A percentile compares a stretch with the other conserved stretches of the same genome.
phyloP scores from a whole-genome alignment of 2,329 filamentous ascomycete species.

The Rutstroemia sp. region DNA sequence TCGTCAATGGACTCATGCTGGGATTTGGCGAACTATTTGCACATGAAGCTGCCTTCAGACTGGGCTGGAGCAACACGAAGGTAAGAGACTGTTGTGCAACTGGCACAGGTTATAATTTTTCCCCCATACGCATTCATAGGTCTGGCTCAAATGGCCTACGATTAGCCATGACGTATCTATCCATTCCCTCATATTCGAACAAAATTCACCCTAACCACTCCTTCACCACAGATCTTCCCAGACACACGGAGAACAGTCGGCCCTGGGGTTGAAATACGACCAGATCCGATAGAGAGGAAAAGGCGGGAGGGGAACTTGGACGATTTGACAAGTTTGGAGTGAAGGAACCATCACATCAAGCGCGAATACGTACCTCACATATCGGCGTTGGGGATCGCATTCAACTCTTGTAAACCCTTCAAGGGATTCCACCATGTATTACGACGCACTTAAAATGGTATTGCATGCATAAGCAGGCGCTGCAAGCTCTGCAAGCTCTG shows the following conservation, averaged over 20 bases:
- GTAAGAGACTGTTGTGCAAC: constrained; percentile 39
- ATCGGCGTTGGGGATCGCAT: constrained; percentile 22
- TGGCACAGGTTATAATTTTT: background rate
- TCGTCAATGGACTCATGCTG: constrained; percentile 97
- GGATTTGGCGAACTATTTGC: constrained; percentile 96
- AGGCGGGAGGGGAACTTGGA: constrained; percentile 42
- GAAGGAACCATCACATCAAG: constrained; percentile 8
- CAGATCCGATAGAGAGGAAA: constrained; percentile 45
- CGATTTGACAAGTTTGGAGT: constrained; percentile 54
- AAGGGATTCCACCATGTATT: background rate
- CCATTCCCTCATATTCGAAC: too few relatives aligned
- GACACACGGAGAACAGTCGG: constrained; percentile 51
- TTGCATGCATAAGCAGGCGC: background rate
- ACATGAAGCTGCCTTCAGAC: constrained; percentile 85
- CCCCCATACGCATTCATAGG: too few relatives aligned
- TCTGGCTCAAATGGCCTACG: background rate
- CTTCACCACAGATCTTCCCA: constrained; percentile 28
- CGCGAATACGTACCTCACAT: constrained; percentile 8
- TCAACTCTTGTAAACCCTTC: background rate
- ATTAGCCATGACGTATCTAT: background rate
- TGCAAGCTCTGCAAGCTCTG: background rate
- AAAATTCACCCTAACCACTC: background rate
- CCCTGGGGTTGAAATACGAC: constrained; percentile 73
- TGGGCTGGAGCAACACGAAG: constrained; percentile 93
- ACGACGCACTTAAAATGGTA: background rate